phyloP scores from a whole-genome alignment of 148 eudicot genomes.

The Simmondsia chinensis region DNA sequence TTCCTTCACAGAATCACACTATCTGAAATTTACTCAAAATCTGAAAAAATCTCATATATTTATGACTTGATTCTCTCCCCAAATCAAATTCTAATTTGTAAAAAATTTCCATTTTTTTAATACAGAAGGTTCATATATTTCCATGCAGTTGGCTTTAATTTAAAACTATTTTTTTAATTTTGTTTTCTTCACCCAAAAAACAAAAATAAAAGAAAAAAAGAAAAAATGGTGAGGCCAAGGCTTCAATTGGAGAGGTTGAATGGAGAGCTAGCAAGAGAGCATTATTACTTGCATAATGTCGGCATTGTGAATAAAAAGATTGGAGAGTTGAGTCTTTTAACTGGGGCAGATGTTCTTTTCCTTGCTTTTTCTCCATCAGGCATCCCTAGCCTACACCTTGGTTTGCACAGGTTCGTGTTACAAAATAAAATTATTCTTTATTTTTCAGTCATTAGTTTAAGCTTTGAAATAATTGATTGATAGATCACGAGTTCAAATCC shows the following conservation, averaged over 20 bases:
- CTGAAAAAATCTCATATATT: too few relatives aligned
- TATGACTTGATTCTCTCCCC: too few relatives aligned
- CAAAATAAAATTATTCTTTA: background rate
- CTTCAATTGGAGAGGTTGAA: constrained; percentile 18
- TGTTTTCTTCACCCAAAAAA: too few relatives aligned
- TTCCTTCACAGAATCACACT: too few relatives aligned
- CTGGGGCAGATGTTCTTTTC: constrained; percentile 11
- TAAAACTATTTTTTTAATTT: background rate
- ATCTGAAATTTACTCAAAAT: too few relatives aligned
- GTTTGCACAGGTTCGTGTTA: constrained; percentile 4
- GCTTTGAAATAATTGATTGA: too few relatives aligned
- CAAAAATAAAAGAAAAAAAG: background rate
- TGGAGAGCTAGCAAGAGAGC: constrained; percentile 17
- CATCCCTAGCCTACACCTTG: constrained; percentile 14
- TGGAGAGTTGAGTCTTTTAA: constrained; percentile 17
- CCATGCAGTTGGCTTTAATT: too few relatives aligned
- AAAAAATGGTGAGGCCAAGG: constrained; percentile 27
- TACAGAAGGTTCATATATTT: too few relatives aligned
- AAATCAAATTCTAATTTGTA: too few relatives aligned
- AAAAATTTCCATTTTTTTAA: too few relatives aligned
- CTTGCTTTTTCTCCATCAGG: constrained; percentile 22
- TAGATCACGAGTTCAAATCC: too few relatives aligned
- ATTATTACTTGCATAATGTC: constrained; percentile 14
- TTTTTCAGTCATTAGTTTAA: background rate
- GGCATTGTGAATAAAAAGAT: constrained; percentile 13